Evolutionary conservation across 768 basidiomycete genomes (phyloP).

Genomic region (Suillus plorans): DNA sequence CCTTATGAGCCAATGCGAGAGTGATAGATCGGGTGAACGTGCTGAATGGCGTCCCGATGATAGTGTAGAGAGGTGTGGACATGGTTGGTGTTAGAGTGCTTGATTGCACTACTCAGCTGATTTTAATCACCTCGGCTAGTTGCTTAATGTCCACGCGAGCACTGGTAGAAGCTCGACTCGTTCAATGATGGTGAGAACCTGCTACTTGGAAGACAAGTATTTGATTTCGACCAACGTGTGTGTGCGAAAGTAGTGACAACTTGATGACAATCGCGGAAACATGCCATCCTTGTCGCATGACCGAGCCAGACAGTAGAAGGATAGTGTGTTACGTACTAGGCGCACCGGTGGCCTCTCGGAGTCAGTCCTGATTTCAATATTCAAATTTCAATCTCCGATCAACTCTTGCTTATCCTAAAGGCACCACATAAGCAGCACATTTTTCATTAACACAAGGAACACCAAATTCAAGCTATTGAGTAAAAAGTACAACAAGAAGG

Average conservation of each 20-base stretch:
- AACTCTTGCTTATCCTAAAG: no score
- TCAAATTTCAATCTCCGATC: no score
- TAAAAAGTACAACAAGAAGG: not conserved
- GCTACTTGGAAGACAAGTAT: not conserved
- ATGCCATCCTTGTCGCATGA: no score
- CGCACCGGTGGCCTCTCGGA: no score
- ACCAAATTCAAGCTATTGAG: no score
- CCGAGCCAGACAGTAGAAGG: no score
- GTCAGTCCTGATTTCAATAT: no score
- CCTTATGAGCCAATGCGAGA: conserved; percentile 28
- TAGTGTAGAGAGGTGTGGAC: conserved; percentile 17
- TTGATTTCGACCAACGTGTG: not conserved
- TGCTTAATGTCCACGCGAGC: not conserved
- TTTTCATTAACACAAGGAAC: no score
- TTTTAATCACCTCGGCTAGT: not conserved
- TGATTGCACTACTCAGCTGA: not conserved
- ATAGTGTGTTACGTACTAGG: no score
- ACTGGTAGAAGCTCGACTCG: not conserved
- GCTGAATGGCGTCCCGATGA: conserved; percentile 33
- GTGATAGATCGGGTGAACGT: conserved; percentile 34
- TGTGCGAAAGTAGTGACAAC: not conserved
- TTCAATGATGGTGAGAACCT: not conserved
- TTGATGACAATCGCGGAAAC: not conserved
- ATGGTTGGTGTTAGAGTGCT: conserved; percentile 11
- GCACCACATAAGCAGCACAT: no score